Percentiles rank a stretch among this genome's conserved stretches.
These are phyloP conservation scores for Saraca asoca DNA, from an alignment of 331 rosid genomes.

Conservation along the genomic window DNA sequence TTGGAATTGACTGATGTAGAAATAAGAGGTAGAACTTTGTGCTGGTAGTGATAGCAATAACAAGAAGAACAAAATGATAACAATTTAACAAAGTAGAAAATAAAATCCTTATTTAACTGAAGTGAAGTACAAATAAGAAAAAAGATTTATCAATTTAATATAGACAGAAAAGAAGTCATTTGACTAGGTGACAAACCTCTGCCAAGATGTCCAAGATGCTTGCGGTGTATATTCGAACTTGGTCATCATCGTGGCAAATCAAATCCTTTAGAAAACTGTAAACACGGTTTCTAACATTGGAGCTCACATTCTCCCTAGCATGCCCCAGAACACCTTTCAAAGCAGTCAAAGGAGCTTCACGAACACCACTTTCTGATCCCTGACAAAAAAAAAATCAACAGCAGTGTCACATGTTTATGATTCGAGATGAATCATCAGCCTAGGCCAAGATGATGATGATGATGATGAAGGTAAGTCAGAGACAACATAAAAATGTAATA, in stretches of 20 bases:
- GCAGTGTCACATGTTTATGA: slow-evolving; percentile 22
- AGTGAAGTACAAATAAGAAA: too few species aligned
- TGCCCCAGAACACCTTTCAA: slow-evolving; percentile 87
- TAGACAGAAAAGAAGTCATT: neutral
- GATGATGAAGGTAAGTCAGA: neutral
- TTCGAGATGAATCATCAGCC: slow-evolving; percentile 25
- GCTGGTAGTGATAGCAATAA: slow-evolving; percentile 18
- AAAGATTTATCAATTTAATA: neutral
- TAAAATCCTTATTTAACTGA: too few species aligned
- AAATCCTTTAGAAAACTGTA: slow-evolving; percentile 63
- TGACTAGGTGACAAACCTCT: slow-evolving; percentile 56
- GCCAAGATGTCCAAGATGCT: slow-evolving; percentile 79
- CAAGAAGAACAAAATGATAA: slow-evolving; percentile 3
- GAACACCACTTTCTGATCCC: slow-evolving; percentile 85
- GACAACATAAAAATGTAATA: neutral
- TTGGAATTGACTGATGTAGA: neutral
- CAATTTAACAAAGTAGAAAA: neutral
- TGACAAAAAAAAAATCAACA: slow-evolving; percentile 32
- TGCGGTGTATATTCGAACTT: slow-evolving; percentile 76
- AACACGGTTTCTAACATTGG: slow-evolving; percentile 65
- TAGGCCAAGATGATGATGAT: neutral
- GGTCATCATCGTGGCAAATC: slow-evolving; percentile 80
- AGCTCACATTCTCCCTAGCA: slow-evolving; percentile 77
- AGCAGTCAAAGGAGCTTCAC: slow-evolving; percentile 86
- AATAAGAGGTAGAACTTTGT: neutral